Base-by-base conservation (phyloP, 2,329 filamentous ascomycete genomes). In the Trichoderma atroviride region DNA sequence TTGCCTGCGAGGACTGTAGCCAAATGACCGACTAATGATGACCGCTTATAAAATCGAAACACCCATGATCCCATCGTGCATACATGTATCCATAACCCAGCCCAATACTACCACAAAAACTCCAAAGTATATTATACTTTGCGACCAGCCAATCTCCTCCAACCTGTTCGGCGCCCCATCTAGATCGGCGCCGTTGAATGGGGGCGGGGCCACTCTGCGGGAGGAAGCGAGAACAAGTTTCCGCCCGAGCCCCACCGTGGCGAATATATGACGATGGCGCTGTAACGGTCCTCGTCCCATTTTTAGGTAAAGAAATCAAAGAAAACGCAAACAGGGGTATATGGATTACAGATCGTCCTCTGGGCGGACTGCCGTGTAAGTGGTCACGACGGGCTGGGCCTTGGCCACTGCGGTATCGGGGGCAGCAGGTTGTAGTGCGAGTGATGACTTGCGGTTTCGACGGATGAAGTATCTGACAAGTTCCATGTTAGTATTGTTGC, bases 331-430 rank as follows among this genome's bases (percentile, higher is more conserved):
- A 14, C 19, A 43, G 13, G 43, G 56, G 40, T 68, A 35, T 52
- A 33, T 16, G 29, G 3, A 24, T 53, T 37, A 29, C 55, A 19
- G 53, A 55, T 68, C 56, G 16, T 61, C 65, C 27, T 68, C 65
- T 31, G 65, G 22, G 29, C 14, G 55, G 14, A 68, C 65, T 33
- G 65, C 40, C 3, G 57, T 29, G 14, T 68, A 68, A 29, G 47
- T 52, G 3, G 58, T 22, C n/a, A 57, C 50, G 33, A 57, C 58
- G 22, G 50, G 50, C 22, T 63, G 58, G 29, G 43, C 24, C 52
- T 69, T 62, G 37, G 27, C 10, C 35, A 31, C 7, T 5, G 27
- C 58, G 4, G 5, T 2, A 2, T 11, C n/a, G 16, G 52, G 11
- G 3, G 31, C 27, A 22, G 66, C 47, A 7, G 27, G n/a, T 5